A percentile compares a stretch with the other conserved stretches of the same genome.
These are phyloP conservation scores for Zasmidium citrigriseum DNA, from an alignment of 2,329 filamentous ascomycete species.

Conservation along the genomic window DNA sequence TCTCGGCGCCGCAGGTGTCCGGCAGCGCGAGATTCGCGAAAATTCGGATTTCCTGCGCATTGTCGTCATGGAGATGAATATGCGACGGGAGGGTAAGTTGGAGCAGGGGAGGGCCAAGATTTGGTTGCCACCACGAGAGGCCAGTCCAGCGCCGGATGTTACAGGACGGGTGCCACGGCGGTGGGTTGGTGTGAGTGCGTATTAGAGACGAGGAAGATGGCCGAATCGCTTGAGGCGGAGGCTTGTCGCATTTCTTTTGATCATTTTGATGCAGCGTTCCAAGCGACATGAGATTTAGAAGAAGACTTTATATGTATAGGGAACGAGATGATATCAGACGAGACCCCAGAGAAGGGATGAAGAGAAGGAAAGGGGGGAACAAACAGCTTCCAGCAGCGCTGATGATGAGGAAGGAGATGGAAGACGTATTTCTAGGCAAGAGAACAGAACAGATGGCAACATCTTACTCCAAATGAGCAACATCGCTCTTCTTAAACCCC, in stretches of 20 bases:
- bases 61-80: slow-evolving; percentile 68
- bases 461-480: slow-evolving; percentile 1
- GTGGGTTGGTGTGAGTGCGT: slow-evolving; percentile 34
- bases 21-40: slow-evolving; percentile 64
- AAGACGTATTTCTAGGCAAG: not conserved
- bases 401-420: not conserved
- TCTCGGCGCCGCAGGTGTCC: slow-evolving; percentile 38
- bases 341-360: too few species aligned
- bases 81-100: slow-evolving; percentile 64
- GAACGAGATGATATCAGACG: too few species aligned
- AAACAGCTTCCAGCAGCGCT: not conserved
- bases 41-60: slow-evolving; percentile 65
- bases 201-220: slow-evolving; percentile 12
- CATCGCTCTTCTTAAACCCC: slow-evolving; percentile 1
- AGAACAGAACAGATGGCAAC: slow-evolving; percentile 7
- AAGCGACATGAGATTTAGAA: slow-evolving; percentile 10
- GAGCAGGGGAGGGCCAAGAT: slow-evolving; percentile 59
- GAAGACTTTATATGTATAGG: not conserved
- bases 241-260: too few species aligned
- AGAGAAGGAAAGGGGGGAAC: not conserved
- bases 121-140: slow-evolving; percentile 60
- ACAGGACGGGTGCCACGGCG: slow-evolving; percentile 25
- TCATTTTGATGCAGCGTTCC: slow-evolving; percentile 13
- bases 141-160: slow-evolving; percentile 20
- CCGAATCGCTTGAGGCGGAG: not conserved